These are phyloP conservation scores for Achaetomium macrosporum DNA, from an alignment of 2,329 filamentous ascomycete genomes.

Conservation along the genomic window DNA sequence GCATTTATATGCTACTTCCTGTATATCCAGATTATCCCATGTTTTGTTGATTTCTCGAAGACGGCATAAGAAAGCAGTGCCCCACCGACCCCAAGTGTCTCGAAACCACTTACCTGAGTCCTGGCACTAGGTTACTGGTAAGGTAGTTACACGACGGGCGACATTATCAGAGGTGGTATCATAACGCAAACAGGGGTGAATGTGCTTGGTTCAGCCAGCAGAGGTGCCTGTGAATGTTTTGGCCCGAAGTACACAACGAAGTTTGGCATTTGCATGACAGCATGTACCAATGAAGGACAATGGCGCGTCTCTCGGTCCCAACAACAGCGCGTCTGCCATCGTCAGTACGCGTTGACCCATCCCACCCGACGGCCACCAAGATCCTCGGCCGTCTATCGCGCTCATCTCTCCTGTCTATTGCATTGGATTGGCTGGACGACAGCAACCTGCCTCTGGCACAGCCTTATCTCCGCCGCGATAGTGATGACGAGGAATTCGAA, in stretches of 20 bases:
- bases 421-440: constrained; percentile 70
- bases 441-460: constrained; percentile 53
- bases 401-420: constrained; percentile 64
- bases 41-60: too few relatives aligned
- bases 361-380: constrained; percentile 59
- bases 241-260: too few relatives aligned
- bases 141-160: too few relatives aligned
- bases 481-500: constrained; percentile 43
- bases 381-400: constrained; percentile 65
- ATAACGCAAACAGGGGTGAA: too few relatives aligned
- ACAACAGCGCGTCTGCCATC: constrained; percentile 68
- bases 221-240: too few relatives aligned
- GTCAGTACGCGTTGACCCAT: constrained; percentile 59
- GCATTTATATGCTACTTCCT: too few relatives aligned
- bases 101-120: too few relatives aligned
- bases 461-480: constrained; percentile 48
- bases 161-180: background rate
- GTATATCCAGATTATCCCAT: too few relatives aligned
- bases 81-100: too few relatives aligned
- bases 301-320: constrained; percentile 59
- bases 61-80: too few relatives aligned
- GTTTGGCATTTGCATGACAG: background rate
- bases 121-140: too few relatives aligned
- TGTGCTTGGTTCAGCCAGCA: too few relatives aligned
- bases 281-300: constrained; percentile 21